Base-by-base conservation (phyloP, 345 rosid genomes). In the Lepidium africanum region DNA sequence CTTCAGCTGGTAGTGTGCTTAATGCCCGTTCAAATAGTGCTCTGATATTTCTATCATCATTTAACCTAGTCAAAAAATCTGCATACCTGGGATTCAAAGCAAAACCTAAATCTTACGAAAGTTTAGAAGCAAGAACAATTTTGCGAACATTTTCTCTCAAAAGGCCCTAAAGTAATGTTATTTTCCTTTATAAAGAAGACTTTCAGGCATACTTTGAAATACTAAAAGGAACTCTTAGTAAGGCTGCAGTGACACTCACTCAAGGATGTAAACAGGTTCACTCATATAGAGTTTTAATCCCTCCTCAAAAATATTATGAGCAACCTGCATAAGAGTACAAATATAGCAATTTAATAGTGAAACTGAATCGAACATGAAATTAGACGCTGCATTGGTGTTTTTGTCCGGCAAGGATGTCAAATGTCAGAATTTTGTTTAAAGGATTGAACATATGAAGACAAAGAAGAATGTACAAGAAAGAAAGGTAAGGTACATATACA, bases 1-100 rank as follows among this genome's bases (percentile, higher is more conserved):
- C 84, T 72, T 88, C 98, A 9, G 85, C 77, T 52, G 97, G 96
- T 56, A 93, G 80, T 23, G 97, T 84, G 77, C 96, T 90, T 67
- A 90, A 82, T 41, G 98, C 97, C 38, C 98, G 79, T 79, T 93
- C 98, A 83, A 90, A 93, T 60, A 93, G 75, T 74, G 98, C 98
- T 27, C 97, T 80, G 62, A 90, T 93, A 68, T 93, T 93, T 71
- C 84, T 90, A 67, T 90, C 98, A 67, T 93, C 98, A 74, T 90
- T 93, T 79, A 93, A 72, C 59, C 91, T 85, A 40, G 87, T 83
- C 90, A 93, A 93, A 77, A 93, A 93, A 79, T 90, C 97, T 74
- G 85, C 89, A 80, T 93, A 93, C 77, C 98, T 93, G 82, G 75
- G 79, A 63, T 60, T 61, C 17, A 59, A 74, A 65, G 60, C 33